Conservation (phyloP, 768 basidiomycete species). For the Mycena amicta region DNA sequence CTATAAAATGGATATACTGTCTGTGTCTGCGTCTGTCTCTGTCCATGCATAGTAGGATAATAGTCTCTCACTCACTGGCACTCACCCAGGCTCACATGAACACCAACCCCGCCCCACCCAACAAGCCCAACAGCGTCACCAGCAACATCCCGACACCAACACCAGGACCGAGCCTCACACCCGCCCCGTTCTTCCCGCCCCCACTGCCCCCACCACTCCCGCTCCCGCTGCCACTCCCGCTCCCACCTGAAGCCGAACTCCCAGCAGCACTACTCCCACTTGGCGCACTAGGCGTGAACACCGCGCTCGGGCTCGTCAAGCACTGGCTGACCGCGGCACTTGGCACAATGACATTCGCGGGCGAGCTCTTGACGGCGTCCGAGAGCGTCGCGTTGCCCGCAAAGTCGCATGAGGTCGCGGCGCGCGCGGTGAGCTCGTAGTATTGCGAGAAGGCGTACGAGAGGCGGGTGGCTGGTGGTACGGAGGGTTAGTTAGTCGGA, state of each 20-base stretch:
- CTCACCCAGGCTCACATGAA: neutral
- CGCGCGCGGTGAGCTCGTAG: constrained; percentile 15
- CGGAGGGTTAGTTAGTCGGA: no score
- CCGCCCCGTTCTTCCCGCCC: neutral
- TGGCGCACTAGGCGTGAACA: constrained; percentile 14
- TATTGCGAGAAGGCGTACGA: constrained; percentile 22
- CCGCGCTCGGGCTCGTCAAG: constrained; percentile 12
- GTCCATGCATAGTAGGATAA: neutral
- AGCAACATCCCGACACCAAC: neutral
- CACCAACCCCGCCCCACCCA: neutral
- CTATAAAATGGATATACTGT: neutral
- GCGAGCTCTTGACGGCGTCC: neutral
- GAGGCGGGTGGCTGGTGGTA: constrained; percentile 8
- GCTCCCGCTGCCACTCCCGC: neutral
- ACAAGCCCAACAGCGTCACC: neutral
- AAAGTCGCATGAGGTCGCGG: constrained; percentile 16
- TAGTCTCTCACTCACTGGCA: no score
- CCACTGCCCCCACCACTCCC: neutral
- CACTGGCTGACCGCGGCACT: constrained; percentile 5
- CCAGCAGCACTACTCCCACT: neutral
- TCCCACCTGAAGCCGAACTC: neutral
- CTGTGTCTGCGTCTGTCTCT: neutral
- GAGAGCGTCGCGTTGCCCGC: constrained; percentile 16
- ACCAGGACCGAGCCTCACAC: neutral
- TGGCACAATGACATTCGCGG: neutral